Conservation (phyloP, 768 basidiomycete genomes). For the Antrodiella citrinella region DNA sequence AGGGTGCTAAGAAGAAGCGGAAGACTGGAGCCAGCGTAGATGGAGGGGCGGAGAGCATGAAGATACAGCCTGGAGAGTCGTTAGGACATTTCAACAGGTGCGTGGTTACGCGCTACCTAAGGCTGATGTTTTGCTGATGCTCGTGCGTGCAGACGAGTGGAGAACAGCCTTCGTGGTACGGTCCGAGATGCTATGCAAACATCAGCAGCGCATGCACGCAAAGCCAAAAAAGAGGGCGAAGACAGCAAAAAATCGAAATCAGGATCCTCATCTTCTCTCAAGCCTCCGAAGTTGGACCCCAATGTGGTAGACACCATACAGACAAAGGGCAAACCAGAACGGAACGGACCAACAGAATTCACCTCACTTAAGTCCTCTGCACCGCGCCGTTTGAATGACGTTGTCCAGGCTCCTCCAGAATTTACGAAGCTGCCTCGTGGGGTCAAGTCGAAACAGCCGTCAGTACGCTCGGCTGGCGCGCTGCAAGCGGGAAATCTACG, state of each 20-base stretch:
- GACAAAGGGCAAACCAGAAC: background rate
- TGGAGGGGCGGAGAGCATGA: slow-evolving; percentile 20
- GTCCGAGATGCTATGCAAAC: slow-evolving; percentile 53
- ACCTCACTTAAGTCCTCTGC: slow-evolving; percentile 38
- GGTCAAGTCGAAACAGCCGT: slow-evolving; percentile 18
- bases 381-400: slow-evolving; percentile 63
- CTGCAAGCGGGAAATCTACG: slow-evolving; percentile 16
- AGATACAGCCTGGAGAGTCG: slow-evolving; percentile 61
- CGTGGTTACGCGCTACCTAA: too few relatives aligned
- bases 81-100: slow-evolving; percentile 73
- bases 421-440: slow-evolving; percentile 49
- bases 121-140: too few relatives aligned
- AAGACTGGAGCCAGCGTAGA: slow-evolving; percentile 3
- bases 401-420: slow-evolving; percentile 60
- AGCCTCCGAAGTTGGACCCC: slow-evolving; percentile 2
- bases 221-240: slow-evolving; percentile 30
- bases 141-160: slow-evolving; percentile 50
- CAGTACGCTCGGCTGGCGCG: slow-evolving; percentile 13
- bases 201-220: slow-evolving; percentile 45
- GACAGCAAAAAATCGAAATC: slow-evolving; percentile 1
- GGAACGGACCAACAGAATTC: slow-evolving; percentile 38
- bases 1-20: slow-evolving; percentile 26
- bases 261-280: background rate
- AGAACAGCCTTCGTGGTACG: slow-evolving; percentile 58
- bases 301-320: slow-evolving; percentile 3